Evolutionary conservation across 352 stramenopile species (phyloP), one percentile per base, ranked within the genome.

Genomic region (Pythium dissimile): DNA sequence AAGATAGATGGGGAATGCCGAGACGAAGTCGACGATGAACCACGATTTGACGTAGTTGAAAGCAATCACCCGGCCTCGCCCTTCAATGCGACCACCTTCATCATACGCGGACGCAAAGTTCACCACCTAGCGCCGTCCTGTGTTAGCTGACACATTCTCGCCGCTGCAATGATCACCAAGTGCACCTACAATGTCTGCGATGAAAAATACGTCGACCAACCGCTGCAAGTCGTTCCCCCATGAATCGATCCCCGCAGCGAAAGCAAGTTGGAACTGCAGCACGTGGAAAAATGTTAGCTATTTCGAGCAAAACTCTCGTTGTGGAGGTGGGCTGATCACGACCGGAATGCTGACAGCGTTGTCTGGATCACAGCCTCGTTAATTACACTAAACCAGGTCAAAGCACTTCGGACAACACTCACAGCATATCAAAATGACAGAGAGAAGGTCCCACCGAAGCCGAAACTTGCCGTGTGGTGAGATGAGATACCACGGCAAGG

Each of bases 51-150:
- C 9, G 45, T 93, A 93, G 32, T 71, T 80, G 13, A 46, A 27
- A 1, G 70, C 77, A 35, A 93, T 90, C 15, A 58, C 55, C 5
- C 45, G 55, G 12, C 77, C 54, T 10, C 69, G 71, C 6, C 67
- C 69, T 63, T 89, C 67, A 31, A 93, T 84, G 24, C 66, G 73
- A 1, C 83, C 80, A 15, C 60, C 74, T 26, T 80, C 62, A 35
- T 92, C 83, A 28, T 78, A 87, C 0, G 83, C 78, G 4, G 80
- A 91, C 9, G 86, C 49, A 32, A 91, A 92, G 47, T 88, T 91
- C 47, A 92, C 62, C 10, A 75, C 28, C 83, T 39, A n/a, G n/a
- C n/a, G n/a, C n/a, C n/a, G n/a, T n/a, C n/a, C n/a, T 49, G 46
- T 88, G 6, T 20, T 26, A 9, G 9, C 34, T 38, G 32, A 16